Conservation (phyloP, 2,329 filamentous ascomycete genomes). For the Colletotrichum viniferum region DNA sequence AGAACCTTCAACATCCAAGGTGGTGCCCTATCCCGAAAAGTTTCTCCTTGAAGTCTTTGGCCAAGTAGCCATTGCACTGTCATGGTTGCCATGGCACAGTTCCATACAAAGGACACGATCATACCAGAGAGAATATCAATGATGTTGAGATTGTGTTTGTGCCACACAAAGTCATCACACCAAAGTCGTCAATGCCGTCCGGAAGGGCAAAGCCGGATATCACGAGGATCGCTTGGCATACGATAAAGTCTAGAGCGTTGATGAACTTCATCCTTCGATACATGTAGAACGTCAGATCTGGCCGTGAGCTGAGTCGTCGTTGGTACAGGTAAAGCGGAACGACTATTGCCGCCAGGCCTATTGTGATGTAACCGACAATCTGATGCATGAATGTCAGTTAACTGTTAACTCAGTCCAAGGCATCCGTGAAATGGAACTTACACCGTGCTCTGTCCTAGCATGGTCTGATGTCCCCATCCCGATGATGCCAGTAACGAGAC, state of each 20-base stretch:
- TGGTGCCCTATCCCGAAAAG: not conserved
- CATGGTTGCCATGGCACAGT: constrained; percentile 18
- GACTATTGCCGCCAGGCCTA: not conserved
- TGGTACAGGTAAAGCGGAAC: constrained; percentile 13
- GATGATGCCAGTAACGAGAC: not conserved
- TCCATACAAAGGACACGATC: constrained; percentile 16
- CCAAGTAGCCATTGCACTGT: constrained; percentile 14
- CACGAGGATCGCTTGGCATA: constrained; percentile 13
- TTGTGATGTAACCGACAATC: constrained; percentile 3
- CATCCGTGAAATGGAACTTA: not conserved
- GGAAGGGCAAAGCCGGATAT: constrained; percentile 17
- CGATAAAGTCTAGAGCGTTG: constrained; percentile 6
- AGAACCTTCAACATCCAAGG: constrained; percentile 15
- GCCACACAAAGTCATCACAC: constrained; percentile 8
- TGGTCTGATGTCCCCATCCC: not conserved
- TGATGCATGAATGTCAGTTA: not conserved
- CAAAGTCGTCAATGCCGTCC: constrained; percentile 16
- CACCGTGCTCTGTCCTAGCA: constrained; percentile 6
- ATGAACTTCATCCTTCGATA: constrained; percentile 8
- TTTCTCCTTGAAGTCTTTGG: not conserved
- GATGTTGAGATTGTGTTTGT: constrained; percentile 1
- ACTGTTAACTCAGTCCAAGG: not conserved
- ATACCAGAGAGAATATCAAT: constrained; percentile 12
- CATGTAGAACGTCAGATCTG: constrained; percentile 9
- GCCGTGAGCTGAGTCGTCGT: not conserved